Evolutionary conservation across 2,329 filamentous ascomycete species (phyloP).

Genomic region (Iodosphaeria phyllophila): DNA sequence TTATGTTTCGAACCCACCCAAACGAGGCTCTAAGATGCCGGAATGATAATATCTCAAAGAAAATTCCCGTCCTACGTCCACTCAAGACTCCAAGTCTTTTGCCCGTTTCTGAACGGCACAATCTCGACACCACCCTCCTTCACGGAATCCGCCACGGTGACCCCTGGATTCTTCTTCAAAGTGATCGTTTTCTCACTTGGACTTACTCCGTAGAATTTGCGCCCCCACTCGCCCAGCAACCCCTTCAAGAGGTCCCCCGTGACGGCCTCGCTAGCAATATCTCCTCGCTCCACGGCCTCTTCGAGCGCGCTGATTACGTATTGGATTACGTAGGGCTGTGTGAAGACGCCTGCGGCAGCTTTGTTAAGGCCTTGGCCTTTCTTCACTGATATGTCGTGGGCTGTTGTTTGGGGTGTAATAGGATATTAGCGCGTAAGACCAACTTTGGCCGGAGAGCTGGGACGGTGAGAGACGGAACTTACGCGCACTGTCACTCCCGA

Average conservation of each 20-base stretch:
- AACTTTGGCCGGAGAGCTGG: too few species aligned
- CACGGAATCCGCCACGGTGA: constrained; percentile 33
- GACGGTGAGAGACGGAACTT: constrained; percentile 11
- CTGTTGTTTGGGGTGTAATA: too few species aligned
- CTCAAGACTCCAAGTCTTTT: constrained; percentile 36
- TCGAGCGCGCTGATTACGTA: constrained; percentile 40
- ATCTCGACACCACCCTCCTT: constrained; percentile 38
- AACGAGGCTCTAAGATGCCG: constrained; percentile 3
- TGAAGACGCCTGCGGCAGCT: constrained; percentile 59
- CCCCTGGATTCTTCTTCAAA: constrained; percentile 14
- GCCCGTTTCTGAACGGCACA: constrained; percentile 44
- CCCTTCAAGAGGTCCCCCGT: constrained; percentile 11
- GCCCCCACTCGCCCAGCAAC: constrained; percentile 13
- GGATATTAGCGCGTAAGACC: too few species aligned
- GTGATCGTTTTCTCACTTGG: constrained; percentile 3
- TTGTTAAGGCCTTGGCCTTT: constrained; percentile 32
- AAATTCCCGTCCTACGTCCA: constrained; percentile 15
- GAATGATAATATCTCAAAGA: constrained; percentile 4
- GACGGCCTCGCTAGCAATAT: constrained; percentile 11
- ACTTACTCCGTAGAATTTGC: constrained; percentile 8
- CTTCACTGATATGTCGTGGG: constrained; percentile 38
- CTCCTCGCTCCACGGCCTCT: constrained; percentile 18
- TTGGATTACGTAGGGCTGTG: constrained; percentile 41
- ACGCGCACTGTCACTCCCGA: constrained; percentile 56
- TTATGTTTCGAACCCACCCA: too few species aligned